A percentile compares a stretch with the other conserved stretches of the same genome.
Conservation (phyloP, 768 basidiomycete species). For the Mycena floridula region DNA sequence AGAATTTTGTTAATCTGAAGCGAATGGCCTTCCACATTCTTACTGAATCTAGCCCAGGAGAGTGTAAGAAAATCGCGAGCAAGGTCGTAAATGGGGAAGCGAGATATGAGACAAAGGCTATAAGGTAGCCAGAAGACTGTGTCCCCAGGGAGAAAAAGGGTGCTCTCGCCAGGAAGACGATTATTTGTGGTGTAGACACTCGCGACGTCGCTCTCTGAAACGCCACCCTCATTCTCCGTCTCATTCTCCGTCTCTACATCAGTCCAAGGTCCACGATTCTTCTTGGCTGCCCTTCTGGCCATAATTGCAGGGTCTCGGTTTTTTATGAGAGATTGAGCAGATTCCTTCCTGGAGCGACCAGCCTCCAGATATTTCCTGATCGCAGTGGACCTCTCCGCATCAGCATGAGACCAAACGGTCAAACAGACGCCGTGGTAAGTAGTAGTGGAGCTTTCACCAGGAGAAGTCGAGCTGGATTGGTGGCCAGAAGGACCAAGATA, state of each 20-base stretch:
- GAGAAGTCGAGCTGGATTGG: constrained; percentile 64
- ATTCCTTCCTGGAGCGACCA: constrained; percentile 72
- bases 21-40: constrained; percentile 90
- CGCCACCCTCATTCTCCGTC: constrained; percentile 66
- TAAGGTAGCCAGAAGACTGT: constrained; percentile 96
- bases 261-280: constrained; percentile 65
- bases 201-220: constrained; percentile 82
- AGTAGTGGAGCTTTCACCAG: constrained; percentile 46
- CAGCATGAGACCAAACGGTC: constrained; percentile 94
- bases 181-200: constrained; percentile 58
- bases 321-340: constrained; percentile 64
- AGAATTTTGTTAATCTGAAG: constrained; percentile 86
- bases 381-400: constrained; percentile 77
- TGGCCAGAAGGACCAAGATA: constrained; percentile 58
- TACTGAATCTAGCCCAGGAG: constrained; percentile 90
- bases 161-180: constrained; percentile 82
- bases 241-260: constrained; percentile 72
- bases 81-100: constrained; percentile 90
- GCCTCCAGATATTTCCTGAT: constrained; percentile 81
- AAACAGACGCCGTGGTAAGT: constrained; percentile 90
- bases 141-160: constrained; percentile 81
- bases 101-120: constrained; percentile 87
- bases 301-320: constrained; percentile 62
- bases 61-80: constrained; percentile 96
- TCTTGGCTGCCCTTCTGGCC: constrained; percentile 49